These are phyloP conservation scores for Pyrenochaeta sp. DNA, from an alignment of 2,329 filamentous ascomycete genomes.

Conservation along the genomic window DNA sequence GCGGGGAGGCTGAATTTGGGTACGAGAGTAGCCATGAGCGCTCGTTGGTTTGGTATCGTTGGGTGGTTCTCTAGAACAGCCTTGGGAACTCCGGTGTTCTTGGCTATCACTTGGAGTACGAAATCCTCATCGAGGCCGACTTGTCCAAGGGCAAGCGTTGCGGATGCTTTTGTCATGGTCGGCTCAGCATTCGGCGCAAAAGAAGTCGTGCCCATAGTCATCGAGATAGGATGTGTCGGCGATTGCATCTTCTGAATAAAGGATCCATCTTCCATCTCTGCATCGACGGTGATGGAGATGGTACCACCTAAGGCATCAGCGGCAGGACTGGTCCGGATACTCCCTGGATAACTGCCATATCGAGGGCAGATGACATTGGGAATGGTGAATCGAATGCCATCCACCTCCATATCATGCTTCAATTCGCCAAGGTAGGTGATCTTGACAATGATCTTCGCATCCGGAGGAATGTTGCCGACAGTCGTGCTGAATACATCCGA, in stretches of 20 bases:
- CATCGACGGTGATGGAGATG: conserved; percentile 66
- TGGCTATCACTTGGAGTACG: conserved; percentile 68
- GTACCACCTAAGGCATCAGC: conserved; percentile 36
- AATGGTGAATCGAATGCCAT: conserved; percentile 73
- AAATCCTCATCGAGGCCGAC: conserved; percentile 70
- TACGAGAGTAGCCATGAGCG: conserved; percentile 74
- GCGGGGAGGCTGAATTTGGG: conserved; percentile 71
- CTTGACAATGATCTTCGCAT: conserved; percentile 64
- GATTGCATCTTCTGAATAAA: conserved; percentile 70
- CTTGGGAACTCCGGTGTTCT: conserved; percentile 66
- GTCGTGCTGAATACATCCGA: conserved; percentile 73
- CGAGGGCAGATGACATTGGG: conserved; percentile 72
- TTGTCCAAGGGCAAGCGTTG: conserved; percentile 62
- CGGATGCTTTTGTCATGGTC: conserved; percentile 67
- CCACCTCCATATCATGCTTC: conserved; percentile 72
- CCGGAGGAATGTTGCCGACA: conserved; percentile 71
- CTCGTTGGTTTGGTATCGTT: conserved; percentile 65
- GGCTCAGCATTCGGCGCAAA: conserved; percentile 55
- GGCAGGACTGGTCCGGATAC: conserved; percentile 27
- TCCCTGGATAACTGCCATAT: conserved; percentile 62
- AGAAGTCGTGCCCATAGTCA: conserved; percentile 68
- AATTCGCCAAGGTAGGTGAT: conserved; percentile 74
- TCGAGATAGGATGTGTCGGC: conserved; percentile 71
- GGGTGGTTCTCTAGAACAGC: conserved; percentile 73
- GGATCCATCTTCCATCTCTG: conserved; percentile 64